A percentile compares a stretch with the other conserved stretches of the same genome.
Evolutionary conservation across 495 filamentous ascomycete genomes (phyloP).

Genomic region (Lichina pygmaea): DNA sequence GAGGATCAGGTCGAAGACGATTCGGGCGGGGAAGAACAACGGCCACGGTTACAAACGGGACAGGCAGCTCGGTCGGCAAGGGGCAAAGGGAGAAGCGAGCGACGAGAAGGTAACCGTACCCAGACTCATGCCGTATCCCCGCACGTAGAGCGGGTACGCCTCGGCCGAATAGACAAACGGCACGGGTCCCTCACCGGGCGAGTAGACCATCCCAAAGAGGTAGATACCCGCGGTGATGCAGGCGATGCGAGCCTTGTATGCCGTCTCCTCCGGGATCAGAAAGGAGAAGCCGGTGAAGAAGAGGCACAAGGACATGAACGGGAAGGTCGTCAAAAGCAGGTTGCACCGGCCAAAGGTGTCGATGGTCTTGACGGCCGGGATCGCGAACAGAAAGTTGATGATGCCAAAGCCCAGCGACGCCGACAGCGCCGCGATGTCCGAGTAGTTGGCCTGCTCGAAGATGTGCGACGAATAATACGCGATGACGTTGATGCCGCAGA

Average conservation of each 20-base stretch:
- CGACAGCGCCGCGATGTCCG: slow-evolving; percentile 24
- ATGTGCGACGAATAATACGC: slow-evolving; percentile 27
- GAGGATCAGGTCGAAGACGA: too few relatives aligned
- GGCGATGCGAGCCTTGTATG: slow-evolving; percentile 10
- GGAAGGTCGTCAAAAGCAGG: slow-evolving; percentile 51
- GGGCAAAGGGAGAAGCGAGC: not conserved
- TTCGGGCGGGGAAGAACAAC: too few relatives aligned
- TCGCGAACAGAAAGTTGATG: slow-evolving; percentile 56
- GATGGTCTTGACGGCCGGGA: slow-evolving; percentile 58
- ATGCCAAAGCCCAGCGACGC: slow-evolving; percentile 52
- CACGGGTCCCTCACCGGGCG: slow-evolving; percentile 56
- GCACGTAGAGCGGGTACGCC: slow-evolving; percentile 51
- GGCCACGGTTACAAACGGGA: too few relatives aligned
- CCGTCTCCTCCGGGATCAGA: slow-evolving; percentile 27
- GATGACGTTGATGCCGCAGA: slow-evolving; percentile 35
- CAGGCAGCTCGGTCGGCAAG: not conserved
- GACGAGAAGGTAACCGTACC: not conserved
- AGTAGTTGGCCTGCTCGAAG: slow-evolving; percentile 23
- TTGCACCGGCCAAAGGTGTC: slow-evolving; percentile 66
- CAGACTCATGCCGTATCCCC: slow-evolving; percentile 32
- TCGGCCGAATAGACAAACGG: slow-evolving; percentile 70
- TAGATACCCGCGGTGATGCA: slow-evolving; percentile 47
- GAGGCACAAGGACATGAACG: slow-evolving; percentile 41
- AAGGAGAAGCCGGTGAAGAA: slow-evolving; percentile 65
- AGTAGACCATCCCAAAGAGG: slow-evolving; percentile 50